Evolutionary conservation across 768 basidiomycete species (phyloP), one percentile per base, ranked within the genome.

Genomic region (Russula abietina): DNA sequence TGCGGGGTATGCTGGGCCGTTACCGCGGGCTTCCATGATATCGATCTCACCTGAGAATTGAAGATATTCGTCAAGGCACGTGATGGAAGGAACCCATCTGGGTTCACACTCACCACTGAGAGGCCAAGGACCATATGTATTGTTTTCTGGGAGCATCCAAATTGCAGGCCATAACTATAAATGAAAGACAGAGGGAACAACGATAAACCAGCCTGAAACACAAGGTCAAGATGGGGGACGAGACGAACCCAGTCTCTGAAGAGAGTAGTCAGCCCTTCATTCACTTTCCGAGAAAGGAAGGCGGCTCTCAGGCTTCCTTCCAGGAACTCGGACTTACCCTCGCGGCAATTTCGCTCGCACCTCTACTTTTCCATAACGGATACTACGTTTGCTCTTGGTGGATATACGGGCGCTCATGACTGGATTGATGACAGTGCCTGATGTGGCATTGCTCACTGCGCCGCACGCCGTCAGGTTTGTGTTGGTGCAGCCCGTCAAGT

Each of bases 361-460:
- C 71, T 94, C 92, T 48, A 96, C 88, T 55, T 83, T 83, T 10
- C 93, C 93, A 70, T 87, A 95, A 68, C 80, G 81, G 71, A 95
- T 86, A 66, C 80, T 85, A 17, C 86, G 84, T 59, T 81, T 87
- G 64, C 80, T 79, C 69, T 84, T 77, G 4, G 93, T 95, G 64
- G 80, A 88, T 52, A 96, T 74, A 57, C 93, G 81, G 38, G 93
- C 92, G 64, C 84, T 87, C 76, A 87, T 88, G 4, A 93, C 81
- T 11, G 93, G 93, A 66, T 88, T n/a, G n/a, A 96, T 89, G 69
- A 95, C 80, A 11, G 79, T 70, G 7, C 87, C 86, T 41, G 77
- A 72, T 0, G 89, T 86, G 9, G 70, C 65, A 69, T 91, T 92
- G 69, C 86, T 88, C 53, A 88, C 81, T 0, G 83, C 86, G 55